Evolutionary conservation across 2,329 filamentous ascomycete genomes (phyloP), one percentile per base, ranked within the genome.

Genomic region (Podosphaera xanthii): DNA sequence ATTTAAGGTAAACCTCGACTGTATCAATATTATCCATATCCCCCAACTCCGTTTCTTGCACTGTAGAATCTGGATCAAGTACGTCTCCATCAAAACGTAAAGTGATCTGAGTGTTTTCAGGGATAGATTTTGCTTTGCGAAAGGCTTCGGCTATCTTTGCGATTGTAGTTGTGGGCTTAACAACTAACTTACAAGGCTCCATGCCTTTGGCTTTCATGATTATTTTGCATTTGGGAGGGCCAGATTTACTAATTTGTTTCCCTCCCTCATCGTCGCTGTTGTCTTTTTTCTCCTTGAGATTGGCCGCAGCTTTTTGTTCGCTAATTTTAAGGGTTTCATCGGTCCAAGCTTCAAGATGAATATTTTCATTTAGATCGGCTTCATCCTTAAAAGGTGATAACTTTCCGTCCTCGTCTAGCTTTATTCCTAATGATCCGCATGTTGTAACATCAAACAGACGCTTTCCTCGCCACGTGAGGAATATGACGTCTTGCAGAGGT

Each of bases 301-400:
- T 59, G 1, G 60, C 62, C 30, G 57, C 63, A 9, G 60, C 53
- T 48, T 50, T 55, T 22, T 61, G 59, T 42, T 66, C 60, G 30
- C 63, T 61, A 38, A 74, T 71, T 58, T 71, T 70, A 62, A 80
- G 84, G 1, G 78, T 70, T 9, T 84, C 80, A 6, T 80, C 74
- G 0, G 86, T 91, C 77, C 86, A 87, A 5, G 84, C 86, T 69
- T 90, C 83, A 62, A 94, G 76, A 63, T 84, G 78, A n/a, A 94
- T 77, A 58, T 78, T 77, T 10, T 75, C 74, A 33, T 77, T 76
- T 2, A 74, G 70, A 58, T 68, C 64, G 30, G 78, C 76, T 1
- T 77, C 76, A 7, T 71, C 67, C 36, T 67, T 68, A 9, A 68
- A 65, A 4, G 63, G 57, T 5, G 58, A 52, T 10, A 67, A 54